These are phyloP conservation scores for Calonectria crousiana DNA, from an alignment of 2,329 filamentous ascomycete genomes.

Conservation along the genomic window DNA sequence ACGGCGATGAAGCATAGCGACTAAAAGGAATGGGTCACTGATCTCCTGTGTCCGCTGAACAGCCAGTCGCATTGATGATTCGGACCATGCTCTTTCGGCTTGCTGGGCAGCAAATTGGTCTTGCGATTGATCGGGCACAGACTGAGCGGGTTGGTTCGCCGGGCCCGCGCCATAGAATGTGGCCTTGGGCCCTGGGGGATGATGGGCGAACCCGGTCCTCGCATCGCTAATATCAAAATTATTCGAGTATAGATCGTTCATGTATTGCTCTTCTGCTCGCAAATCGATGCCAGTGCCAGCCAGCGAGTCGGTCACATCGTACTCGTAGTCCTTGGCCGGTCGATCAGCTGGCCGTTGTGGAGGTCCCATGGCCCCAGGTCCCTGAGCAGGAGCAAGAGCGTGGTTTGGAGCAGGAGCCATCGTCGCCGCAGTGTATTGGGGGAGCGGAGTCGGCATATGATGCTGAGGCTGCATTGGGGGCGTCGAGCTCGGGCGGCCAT, in stretches of 20 bases:
- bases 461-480: slow-evolving; percentile 50
- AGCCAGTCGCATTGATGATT: slow-evolving; percentile 72
- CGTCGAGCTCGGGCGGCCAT: slow-evolving; percentile 47
- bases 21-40: slow-evolving; percentile 78
- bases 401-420: slow-evolving; percentile 39
- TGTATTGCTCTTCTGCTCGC: slow-evolving; percentile 85
- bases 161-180: slow-evolving; percentile 75
- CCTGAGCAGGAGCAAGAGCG: slow-evolving; percentile 41
- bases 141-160: slow-evolving; percentile 72
- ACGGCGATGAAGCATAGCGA: slow-evolving; percentile 70
- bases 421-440: slow-evolving; percentile 37
- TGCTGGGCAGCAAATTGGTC: slow-evolving; percentile 75
- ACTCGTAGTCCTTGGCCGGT: slow-evolving; percentile 71
- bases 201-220: slow-evolving; percentile 62
- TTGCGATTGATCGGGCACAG: slow-evolving; percentile 61
- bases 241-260: slow-evolving; percentile 75
- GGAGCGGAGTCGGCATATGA: slow-evolving; percentile 41
- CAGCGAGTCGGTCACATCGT: slow-evolving; percentile 87
- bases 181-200: slow-evolving; percentile 65
- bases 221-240: slow-evolving; percentile 61
- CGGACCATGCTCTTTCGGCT: slow-evolving; percentile 74
- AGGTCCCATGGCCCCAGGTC: slow-evolving; percentile 62
- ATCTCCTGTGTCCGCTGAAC: slow-evolving; percentile 76
- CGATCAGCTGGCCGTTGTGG: slow-evolving; percentile 73
- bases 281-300: slow-evolving; percentile 89